Evolutionary conservation across 305 asterid species (phyloP), one percentile per base, ranked within the genome.

Genomic region (Nicotiana rustica): DNA sequence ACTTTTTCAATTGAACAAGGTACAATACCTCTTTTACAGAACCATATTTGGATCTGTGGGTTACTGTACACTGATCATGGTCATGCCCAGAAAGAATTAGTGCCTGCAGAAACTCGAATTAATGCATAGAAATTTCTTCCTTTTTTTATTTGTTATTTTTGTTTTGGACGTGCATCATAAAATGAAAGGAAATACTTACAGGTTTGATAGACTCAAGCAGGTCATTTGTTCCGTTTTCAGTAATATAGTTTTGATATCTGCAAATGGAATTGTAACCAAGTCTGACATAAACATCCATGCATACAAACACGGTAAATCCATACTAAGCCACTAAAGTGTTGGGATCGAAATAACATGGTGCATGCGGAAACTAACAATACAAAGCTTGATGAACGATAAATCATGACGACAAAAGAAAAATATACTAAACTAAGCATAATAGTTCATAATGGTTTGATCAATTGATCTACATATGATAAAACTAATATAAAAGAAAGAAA

Each of bases 61-160:
- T 87, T 67, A 93, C 90, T 25, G 94, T 89, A 89, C 99, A 96
- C 83, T 96, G 99, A 90, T 96, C 99, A 56, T 95, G 99, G 88
- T 96, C 99, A 84, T 95, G 99, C 75, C 98, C 99, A 6, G 99
- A 95, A 81, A 96, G 92, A 82, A 96, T 82, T n/a, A 96, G 86
- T 79, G 87, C 92, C 99, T 96, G 86, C 47, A 85, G 57, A 88
- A 85, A 84, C 87, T 84, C 80, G 19, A 84, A 77, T 83, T 56
- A 88, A 82, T 81, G 71, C 12, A n/a, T 33, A 44, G 12, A 29
- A 29, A 78, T 62, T 17, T 83, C 35, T 47, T 29, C 61, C 19
- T 5, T 65, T 81, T 25, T 25, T 19, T 31, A n/a, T n/a, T 64
- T 41, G 56, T 55, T 59, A 0, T 25, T 21, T 31, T 10, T 78